Evolutionary conservation across 306 rosid genomes (phyloP).

Genomic region (Abrus pulchellus): DNA sequence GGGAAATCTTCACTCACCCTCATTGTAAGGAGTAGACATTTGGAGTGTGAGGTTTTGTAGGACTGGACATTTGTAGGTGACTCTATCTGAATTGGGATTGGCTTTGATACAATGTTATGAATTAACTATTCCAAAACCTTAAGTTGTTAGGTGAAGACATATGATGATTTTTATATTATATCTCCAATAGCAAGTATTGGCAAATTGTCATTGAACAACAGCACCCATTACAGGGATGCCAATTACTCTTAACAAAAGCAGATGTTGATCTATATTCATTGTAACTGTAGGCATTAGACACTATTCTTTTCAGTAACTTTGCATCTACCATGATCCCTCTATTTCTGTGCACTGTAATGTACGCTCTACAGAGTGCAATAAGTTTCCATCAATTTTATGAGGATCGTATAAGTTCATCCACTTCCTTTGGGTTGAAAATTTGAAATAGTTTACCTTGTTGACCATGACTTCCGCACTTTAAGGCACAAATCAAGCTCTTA

Average conservation of each 20-base stretch:
- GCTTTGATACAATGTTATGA: neutral
- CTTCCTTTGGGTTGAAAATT: neutral
- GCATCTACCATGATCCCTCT: neutral
- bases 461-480: no score
- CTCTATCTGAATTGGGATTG: neutral
- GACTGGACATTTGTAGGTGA: neutral
- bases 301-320: conserved; percentile 3
- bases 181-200: neutral
- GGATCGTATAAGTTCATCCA: neutral
- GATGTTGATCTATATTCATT: neutral
- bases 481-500: no score
- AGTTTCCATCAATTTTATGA: neutral
- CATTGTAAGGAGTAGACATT: neutral
- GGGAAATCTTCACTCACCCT: neutral
- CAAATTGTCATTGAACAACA: neutral
- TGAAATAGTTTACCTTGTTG: neutral
- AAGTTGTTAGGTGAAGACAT: neutral
- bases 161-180: neutral
- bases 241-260: conserved; percentile 1
- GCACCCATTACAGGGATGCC: neutral
- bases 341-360: neutral
- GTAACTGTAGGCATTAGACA: conserved; percentile 9
- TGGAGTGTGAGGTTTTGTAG: neutral
- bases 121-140: neutral
- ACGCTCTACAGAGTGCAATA: neutral